Evolutionary conservation across 2,329 filamentous ascomycete species (phyloP), one percentile per base, ranked within the genome.

Genomic region (Fusarium fracticaudum): DNA sequence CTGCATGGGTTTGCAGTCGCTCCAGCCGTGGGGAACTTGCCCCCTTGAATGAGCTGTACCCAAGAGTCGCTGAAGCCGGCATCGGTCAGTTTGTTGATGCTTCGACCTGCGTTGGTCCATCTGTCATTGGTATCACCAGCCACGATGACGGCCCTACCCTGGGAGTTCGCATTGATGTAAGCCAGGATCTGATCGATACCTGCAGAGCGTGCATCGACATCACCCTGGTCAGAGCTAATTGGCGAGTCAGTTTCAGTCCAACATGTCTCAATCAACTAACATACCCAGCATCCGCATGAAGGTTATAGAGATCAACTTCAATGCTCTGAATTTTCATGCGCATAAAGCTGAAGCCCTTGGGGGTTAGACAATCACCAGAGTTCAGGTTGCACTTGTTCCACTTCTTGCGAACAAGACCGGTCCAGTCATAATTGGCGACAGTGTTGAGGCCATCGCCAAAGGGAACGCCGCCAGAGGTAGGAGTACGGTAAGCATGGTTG

Each of bases 321-420:
- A 89, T 85, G 22, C 86, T 86, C 14, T 84, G 85, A 20, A 92
- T 74, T 26, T 84, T 81, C 45, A 87, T 80, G 18, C 90, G 87
- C 90, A 93, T 92, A 54, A 90, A 90, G 2, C 90, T 92, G 80
- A 92, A 92, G 20, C 91, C 91, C 80, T 93, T 93, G 29, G 90
- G 91, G 2, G 91, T 92, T 71, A 92, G 82, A 78, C 91, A 93
- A 79, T 93, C 91, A 1, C 85, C 86, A 1, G 87, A 89, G 41
- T 86, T 85, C 76, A 89, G 80, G 66, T 87, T 89, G 81, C 91
- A 92, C 6, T 79, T 83, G 31, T 84, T 80, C 90, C 91, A 93
- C 76, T 90, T 89, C 55, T 86, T 82, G 20, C 91, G 87, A 48
- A 84, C 81, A 73, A 90, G 89, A 4, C 54, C 50, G 69, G 87